Evolutionary conservation across 2,329 filamentous ascomycete genomes (phyloP).

Genomic region (Alternaria tenuissima): DNA sequence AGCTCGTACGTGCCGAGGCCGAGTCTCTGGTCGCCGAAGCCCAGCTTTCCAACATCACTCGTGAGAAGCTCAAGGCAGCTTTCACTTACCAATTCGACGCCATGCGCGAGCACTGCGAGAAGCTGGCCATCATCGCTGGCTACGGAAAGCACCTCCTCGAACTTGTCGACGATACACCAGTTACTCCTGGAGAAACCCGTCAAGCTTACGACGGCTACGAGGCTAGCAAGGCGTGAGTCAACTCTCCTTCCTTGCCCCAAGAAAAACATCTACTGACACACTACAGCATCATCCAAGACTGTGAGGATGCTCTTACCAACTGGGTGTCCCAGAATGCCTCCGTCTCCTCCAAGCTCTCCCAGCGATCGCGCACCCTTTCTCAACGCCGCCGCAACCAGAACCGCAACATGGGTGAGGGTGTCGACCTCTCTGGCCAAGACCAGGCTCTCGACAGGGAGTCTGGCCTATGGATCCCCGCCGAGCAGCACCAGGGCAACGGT

Average conservation of each 20-base stretch:
- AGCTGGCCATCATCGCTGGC: slow-evolving; percentile 95
- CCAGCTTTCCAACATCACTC: slow-evolving; percentile 98
- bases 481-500: slow-evolving; percentile 64
- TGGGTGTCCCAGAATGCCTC: slow-evolving; percentile 93
- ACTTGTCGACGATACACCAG: slow-evolving; percentile 93
- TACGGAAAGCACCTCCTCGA: slow-evolving; percentile 99
- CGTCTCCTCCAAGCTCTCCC: slow-evolving; percentile 86
- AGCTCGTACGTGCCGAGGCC: slow-evolving; percentile 96
- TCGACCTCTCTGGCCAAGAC: slow-evolving; percentile 86
- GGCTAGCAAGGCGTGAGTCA: slow-evolving; percentile 80
- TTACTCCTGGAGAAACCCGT: slow-evolving; percentile 95
- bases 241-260: neutral
- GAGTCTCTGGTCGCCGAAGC: slow-evolving; percentile 99
- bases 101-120: slow-evolving; percentile 95
- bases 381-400: slow-evolving; percentile 75
- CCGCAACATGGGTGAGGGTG: slow-evolving; percentile 72
- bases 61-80: slow-evolving; percentile 98
- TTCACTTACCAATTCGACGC: slow-evolving; percentile 99
- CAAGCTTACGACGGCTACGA: slow-evolving; percentile 98
- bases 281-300: slow-evolving; percentile 91
- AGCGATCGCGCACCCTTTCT: slow-evolving; percentile 85
- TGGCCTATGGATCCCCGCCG: slow-evolving; percentile 78
- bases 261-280: slow-evolving; percentile 24
- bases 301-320: slow-evolving; percentile 95
- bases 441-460: slow-evolving; percentile 80